Percentiles rank a stretch among this genome's conserved stretches.
These are phyloP conservation scores for Plasmopara muralis DNA, from an alignment of 352 stramenopile species.

Conservation along the genomic window DNA sequence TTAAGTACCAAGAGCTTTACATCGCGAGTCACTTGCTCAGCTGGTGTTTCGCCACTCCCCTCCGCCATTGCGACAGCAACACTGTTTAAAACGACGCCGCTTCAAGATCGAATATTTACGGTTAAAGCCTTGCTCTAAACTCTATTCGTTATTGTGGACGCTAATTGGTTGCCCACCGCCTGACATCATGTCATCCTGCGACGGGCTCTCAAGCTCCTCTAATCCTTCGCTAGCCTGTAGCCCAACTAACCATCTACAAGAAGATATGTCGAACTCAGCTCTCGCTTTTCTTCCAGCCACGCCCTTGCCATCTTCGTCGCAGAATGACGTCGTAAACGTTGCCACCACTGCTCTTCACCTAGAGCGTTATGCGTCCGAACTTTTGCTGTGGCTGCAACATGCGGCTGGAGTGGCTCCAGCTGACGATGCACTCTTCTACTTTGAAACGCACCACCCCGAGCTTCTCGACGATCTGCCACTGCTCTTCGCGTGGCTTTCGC, in stretches of 20 bases:
- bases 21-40: constrained; percentile 17
- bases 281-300: constrained; percentile 17
- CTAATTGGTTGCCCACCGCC: background rate
- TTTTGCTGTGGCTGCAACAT: constrained; percentile 44
- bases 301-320: constrained; percentile 17
- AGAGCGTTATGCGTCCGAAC: constrained; percentile 39
- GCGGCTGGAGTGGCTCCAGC: constrained; percentile 23
- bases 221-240: constrained; percentile 7
- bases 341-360: constrained; percentile 31
- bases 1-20: background rate
- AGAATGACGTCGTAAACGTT: constrained; percentile 10
- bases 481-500: constrained; percentile 56
- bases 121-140: background rate
- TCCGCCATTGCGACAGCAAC: constrained; percentile 16
- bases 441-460: constrained; percentile 53
- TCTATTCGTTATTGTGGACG: background rate
- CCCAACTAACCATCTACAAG: constrained; percentile 13
- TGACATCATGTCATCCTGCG: constrained; percentile 18
- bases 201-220: constrained; percentile 11
- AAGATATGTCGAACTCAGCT: constrained; percentile 15
- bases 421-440: constrained; percentile 64
- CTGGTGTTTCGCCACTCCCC: constrained; percentile 9
- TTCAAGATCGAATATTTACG: constrained; percentile 23
- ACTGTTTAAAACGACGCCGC: constrained; percentile 7
- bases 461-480: constrained; percentile 37